phyloP scores from a whole-genome alignment of 805 yeast genomes.

The Candida ficus region DNA sequence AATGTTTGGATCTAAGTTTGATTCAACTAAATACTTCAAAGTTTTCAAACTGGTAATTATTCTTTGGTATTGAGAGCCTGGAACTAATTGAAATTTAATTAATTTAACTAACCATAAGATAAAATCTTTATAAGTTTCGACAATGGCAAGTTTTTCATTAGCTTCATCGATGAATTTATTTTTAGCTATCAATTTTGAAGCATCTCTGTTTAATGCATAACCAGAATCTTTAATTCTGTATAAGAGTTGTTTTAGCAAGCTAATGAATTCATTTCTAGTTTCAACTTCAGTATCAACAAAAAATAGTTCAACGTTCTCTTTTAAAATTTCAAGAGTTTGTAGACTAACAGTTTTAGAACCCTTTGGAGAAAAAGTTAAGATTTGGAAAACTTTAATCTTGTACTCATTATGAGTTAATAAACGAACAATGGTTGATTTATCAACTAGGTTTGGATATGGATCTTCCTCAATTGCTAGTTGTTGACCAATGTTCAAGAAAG shows the following conservation, averaged over 20 bases:
- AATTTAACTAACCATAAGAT: slow-evolving; percentile 33
- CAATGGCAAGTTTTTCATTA: slow-evolving; percentile 21
- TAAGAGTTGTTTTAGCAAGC: slow-evolving; percentile 58
- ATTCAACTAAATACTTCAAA: slow-evolving; percentile 38
- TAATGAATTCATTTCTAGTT: slow-evolving; percentile 57
- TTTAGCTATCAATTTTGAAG: slow-evolving; percentile 31
- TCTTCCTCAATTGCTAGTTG: slow-evolving; percentile 48
- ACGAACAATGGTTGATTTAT: slow-evolving; percentile 26
- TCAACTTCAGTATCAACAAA: slow-evolving; percentile 66
- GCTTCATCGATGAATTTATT: slow-evolving; percentile 38
- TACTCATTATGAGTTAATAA: slow-evolving; percentile 42
- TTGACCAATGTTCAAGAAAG: slow-evolving; percentile 60
- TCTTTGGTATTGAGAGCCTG: slow-evolving; percentile 55
- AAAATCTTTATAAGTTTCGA: slow-evolving; percentile 34
- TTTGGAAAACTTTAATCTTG: slow-evolving; percentile 52
- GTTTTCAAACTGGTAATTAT: slow-evolving; percentile 45
- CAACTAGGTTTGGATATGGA: slow-evolving; percentile 38
- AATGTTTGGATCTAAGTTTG: slow-evolving; percentile 52
- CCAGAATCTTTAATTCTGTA: slow-evolving; percentile 65
- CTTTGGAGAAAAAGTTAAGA: slow-evolving; percentile 57
- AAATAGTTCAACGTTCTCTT: slow-evolving; percentile 41
- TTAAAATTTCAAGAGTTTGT: slow-evolving; percentile 39
- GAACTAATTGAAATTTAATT: slow-evolving; percentile 37
- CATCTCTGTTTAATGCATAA: slow-evolving; percentile 51
- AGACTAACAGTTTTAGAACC: slow-evolving; percentile 52